These are phyloP conservation scores for Neopestalotiopsis clavispora DNA, from an alignment of 2,329 filamentous ascomycete species.

Conservation along the genomic window DNA sequence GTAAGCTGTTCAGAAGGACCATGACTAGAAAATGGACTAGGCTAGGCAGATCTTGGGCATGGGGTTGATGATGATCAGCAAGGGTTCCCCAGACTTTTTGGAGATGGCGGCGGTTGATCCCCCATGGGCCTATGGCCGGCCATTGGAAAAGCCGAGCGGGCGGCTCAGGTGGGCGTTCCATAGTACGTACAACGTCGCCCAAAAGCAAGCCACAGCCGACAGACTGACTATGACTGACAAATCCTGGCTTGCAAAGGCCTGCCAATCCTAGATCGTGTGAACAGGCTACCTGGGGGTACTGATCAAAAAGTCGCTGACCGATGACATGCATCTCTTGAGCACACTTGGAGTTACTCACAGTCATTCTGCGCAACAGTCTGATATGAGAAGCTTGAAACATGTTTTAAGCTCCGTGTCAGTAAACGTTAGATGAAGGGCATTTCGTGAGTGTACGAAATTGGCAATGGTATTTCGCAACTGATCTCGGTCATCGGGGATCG, in stretches of 20 bases:
- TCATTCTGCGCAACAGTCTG: neutral
- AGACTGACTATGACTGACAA: neutral
- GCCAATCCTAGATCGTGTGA: neutral
- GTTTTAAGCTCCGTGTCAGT: neutral
- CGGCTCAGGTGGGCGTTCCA: neutral
- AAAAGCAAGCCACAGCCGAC: constrained; percentile 11
- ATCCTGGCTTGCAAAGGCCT: neutral
- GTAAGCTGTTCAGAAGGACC: neutral
- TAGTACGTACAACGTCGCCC: neutral
- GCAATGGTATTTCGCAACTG: neutral
- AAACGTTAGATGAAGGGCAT: neutral
- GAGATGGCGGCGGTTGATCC: neutral
- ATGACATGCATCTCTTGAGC: neutral
- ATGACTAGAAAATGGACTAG: neutral
- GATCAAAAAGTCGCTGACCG: neutral
- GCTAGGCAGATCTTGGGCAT: neutral
- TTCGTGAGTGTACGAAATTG: neutral
- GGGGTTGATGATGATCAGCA: constrained; percentile 1
- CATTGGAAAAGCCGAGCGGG: neutral
- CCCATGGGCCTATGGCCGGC: neutral
- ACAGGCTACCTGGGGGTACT: neutral
- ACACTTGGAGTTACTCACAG: neutral
- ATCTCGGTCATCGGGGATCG: constrained; percentile 4
- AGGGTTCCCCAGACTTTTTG: constrained; percentile 9
- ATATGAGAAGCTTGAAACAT: neutral